phyloP scores from a whole-genome alignment of 306 rosid genomes.

The Acacia crassicarpa region DNA sequence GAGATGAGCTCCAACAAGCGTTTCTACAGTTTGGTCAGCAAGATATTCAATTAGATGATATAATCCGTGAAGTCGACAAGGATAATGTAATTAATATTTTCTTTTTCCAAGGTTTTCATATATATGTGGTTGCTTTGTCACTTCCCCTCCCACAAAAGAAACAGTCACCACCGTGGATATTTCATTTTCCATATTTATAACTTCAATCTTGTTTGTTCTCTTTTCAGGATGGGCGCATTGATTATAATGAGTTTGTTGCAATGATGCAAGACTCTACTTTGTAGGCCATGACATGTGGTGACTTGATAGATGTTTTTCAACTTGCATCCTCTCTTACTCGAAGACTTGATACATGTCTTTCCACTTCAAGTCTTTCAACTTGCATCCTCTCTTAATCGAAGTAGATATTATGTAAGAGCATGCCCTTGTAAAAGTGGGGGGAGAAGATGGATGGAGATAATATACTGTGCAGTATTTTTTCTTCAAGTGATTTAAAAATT shows the following conservation, averaged over 20 bases:
- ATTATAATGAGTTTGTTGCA: slow-evolving; percentile 87
- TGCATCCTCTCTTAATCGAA: slow-evolving; percentile 39
- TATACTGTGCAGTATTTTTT: slow-evolving; percentile 34
- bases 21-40: slow-evolving; percentile 76
- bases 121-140: not conserved
- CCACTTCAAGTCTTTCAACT: slow-evolving; percentile 14
- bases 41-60: slow-evolving; percentile 70
- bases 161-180: not conserved
- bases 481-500: slow-evolving; percentile 30
- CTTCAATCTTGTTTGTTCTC: slow-evolving; percentile 8
- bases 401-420: slow-evolving; percentile 33
- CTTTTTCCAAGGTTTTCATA: not conserved
- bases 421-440: slow-evolving; percentile 38
- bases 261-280: slow-evolving; percentile 88
- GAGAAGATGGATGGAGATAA: slow-evolving; percentile 40
- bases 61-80: slow-evolving; percentile 76
- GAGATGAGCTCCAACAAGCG: slow-evolving; percentile 89
- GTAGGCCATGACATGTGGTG: slow-evolving; percentile 33
- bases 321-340: slow-evolving; percentile 39
- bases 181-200: slow-evolving; percentile 11
- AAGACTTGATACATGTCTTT: slow-evolving; percentile 24
- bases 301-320: slow-evolving; percentile 35
- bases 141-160: not conserved
- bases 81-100: slow-evolving; percentile 77
- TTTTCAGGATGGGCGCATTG: slow-evolving; percentile 96